Evolutionary conservation across 1,139 yeast genomes (phyloP), one percentile per base, ranked within the genome.

Genomic region (Yamadazyma dushanensis): DNA sequence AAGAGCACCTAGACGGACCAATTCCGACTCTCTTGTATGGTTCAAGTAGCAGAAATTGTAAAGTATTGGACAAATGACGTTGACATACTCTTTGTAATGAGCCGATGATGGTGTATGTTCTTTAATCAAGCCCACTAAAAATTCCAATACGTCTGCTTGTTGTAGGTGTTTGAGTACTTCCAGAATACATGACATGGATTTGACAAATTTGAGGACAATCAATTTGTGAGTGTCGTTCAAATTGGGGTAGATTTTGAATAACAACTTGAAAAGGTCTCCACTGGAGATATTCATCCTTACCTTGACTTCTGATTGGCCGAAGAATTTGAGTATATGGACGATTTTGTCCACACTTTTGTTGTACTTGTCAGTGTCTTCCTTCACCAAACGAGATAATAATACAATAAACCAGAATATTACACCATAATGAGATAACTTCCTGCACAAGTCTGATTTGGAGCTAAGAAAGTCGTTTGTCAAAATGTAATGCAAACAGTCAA

Each of bases 11-110:
- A 73, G 54, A 22, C 59, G 57, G 3, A 80, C 78, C 10, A 82
- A 60, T 39, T 77, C 82, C 2, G 62, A 58, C 46, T 79, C 87
- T 18, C 75, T 60, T 1, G 57, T 47, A 37, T 72, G 71, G 45
- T 78, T 78, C 45, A 82, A 63, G 35, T 81, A 77, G 46, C 87
- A 79, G 32, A 80, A 66, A 45, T 78, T 79, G 59, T 73, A 75
- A 17, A 76, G 49, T 1, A 69, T 58, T 0, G 78, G 77, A 31
- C 73, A 61, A 3, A 70, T 54, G 8, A 68, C 51, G 42, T 70
- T 72, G 35, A 70, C 54, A 10, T 64, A 60, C 38, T 73, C 78
- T 35, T 66, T 69, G 39, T 67, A 66, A 26, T 61, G 59, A 1
- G 41, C 42, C 7, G 50, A 50, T 3, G 58, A 41, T 0, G 71